Percentiles rank a stretch among this genome's conserved stretches.
phyloP scores from a whole-genome alignment of 257 asterid genomes.

The Fraxinus cuspidata region DNA sequence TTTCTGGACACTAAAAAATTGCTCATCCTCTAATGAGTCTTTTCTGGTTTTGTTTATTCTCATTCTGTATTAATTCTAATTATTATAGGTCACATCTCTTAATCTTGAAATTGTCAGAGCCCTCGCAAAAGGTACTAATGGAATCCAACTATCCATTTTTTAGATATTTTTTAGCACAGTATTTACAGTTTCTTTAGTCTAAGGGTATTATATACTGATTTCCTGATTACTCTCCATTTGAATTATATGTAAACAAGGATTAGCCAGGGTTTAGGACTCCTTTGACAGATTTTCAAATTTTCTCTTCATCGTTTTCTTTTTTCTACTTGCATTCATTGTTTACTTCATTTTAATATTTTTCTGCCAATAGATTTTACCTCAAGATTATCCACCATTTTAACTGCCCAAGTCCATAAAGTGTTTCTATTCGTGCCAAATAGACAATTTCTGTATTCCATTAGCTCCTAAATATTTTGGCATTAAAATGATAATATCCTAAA shows the following conservation, averaged over 20 bases:
- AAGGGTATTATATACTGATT: not conserved
- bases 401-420: not conserved
- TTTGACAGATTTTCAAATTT: not conserved
- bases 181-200: not conserved
- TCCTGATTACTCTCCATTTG: not conserved
- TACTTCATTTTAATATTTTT: not conserved
- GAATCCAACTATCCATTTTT: not conserved
- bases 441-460: not conserved
- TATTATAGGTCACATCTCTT: conserved; percentile 82
- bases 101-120: conserved; percentile 90
- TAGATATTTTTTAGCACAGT: not conserved
- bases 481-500: not conserved
- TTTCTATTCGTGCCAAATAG: not conserved
- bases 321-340: not conserved
- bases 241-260: conserved; percentile 4
- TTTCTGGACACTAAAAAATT: not conserved
- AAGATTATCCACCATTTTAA: not conserved
- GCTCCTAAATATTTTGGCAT: not conserved
- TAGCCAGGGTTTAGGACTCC: not conserved
- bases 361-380: not conserved
- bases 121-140: conserved; percentile 77
- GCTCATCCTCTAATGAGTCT: conserved; percentile 1
- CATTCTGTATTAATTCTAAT: conserved; percentile 10
- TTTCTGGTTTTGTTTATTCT: not conserved
- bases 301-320: not conserved